These are phyloP conservation scores for Barbarea vulgaris DNA, from an alignment of 345 rosid genomes.

Conservation along the genomic window DNA sequence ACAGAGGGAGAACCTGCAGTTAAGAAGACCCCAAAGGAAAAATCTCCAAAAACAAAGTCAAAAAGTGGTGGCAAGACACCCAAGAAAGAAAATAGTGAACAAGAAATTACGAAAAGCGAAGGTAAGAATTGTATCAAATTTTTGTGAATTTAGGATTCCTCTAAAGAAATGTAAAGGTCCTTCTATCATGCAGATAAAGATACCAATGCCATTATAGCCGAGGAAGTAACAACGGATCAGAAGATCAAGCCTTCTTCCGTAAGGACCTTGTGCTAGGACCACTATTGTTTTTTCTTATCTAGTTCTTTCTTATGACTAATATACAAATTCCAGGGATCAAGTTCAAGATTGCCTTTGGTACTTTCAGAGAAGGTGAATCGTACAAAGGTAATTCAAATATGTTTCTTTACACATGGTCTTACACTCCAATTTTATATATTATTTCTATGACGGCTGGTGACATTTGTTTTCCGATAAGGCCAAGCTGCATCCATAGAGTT, in stretches of 20 bases:
- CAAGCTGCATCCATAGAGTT: neutral
- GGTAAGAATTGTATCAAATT: slow-evolving; percentile 42
- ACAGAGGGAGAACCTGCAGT: slow-evolving; percentile 37
- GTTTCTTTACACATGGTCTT: slow-evolving; percentile 18
- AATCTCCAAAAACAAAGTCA: slow-evolving; percentile 48
- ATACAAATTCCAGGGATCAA: slow-evolving; percentile 57
- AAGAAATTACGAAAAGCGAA: slow-evolving; percentile 41
- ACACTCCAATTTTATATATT: neutral
- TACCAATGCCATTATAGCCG: slow-evolving; percentile 46
- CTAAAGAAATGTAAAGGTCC: slow-evolving; percentile 1
- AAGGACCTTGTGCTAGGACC: slow-evolving; percentile 42
- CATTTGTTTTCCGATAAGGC: neutral
- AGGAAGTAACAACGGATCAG: slow-evolving; percentile 57
- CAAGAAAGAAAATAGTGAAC: slow-evolving; percentile 43
- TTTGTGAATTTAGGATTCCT: neutral
- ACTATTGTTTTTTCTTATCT: slow-evolving; percentile 19
- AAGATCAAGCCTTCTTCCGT: slow-evolving; percentile 61
- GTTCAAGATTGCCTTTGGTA: slow-evolving; percentile 80
- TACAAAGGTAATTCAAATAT: slow-evolving; percentile 61
- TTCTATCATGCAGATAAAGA: slow-evolving; percentile 51
- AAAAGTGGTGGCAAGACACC: slow-evolving; percentile 37
- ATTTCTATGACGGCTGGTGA: slow-evolving; percentile 10
- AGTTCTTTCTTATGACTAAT: slow-evolving; percentile 28
- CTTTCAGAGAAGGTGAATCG: slow-evolving; percentile 92
- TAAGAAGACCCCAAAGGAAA: slow-evolving; percentile 55